A percentile compares a stretch with the other conserved stretches of the same genome.
These are phyloP conservation scores for Chlamydomonas sp. DNA, from an alignment of 139 green algal species.

Conservation along the genomic window DNA sequence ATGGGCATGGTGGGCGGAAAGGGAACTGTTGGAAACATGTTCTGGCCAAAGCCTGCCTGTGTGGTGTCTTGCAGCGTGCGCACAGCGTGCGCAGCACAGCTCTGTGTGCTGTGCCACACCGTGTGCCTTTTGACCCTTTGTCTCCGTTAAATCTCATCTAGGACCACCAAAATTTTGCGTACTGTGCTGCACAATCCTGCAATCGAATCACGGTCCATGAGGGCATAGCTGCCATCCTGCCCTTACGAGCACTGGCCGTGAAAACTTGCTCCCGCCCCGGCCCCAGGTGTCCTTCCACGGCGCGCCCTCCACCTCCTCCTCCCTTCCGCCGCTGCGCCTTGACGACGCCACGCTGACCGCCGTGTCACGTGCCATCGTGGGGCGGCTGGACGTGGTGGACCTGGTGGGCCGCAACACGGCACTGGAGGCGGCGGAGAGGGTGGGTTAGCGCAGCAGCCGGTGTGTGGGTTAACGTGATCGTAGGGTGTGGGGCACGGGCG, in stretches of 20 bases:
- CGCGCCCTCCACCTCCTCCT: background rate
- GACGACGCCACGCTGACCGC: conserved; percentile 49
- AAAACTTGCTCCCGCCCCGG: background rate
- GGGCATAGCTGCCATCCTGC: too few relatives aligned
- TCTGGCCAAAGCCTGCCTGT: too few relatives aligned
- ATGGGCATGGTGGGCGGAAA: conserved; percentile 27
- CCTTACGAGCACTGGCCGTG: too few relatives aligned
- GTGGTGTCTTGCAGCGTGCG: too few relatives aligned
- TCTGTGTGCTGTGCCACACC: too few relatives aligned
- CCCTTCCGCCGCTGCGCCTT: conserved; percentile 36
- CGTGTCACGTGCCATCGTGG: conserved; percentile 60
- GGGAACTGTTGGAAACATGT: background rate
- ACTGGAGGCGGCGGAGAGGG: conserved; percentile 62
- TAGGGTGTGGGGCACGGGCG: background rate
- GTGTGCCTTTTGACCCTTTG: too few relatives aligned
- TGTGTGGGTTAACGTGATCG: background rate
- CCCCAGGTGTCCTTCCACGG: conserved; percentile 22
- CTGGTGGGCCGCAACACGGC: conserved; percentile 64
- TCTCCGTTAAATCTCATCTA: too few relatives aligned
- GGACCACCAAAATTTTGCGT: too few relatives aligned
- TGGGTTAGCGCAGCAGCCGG: conserved; percentile 5
- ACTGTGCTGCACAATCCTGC: too few relatives aligned
- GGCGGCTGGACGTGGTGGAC: conserved; percentile 66
- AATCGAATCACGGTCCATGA: too few relatives aligned
- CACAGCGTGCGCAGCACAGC: too few relatives aligned